These are phyloP conservation scores for Aspergillus steynii DNA, from an alignment of 495 filamentous ascomycete genomes.

Conservation along the genomic window DNA sequence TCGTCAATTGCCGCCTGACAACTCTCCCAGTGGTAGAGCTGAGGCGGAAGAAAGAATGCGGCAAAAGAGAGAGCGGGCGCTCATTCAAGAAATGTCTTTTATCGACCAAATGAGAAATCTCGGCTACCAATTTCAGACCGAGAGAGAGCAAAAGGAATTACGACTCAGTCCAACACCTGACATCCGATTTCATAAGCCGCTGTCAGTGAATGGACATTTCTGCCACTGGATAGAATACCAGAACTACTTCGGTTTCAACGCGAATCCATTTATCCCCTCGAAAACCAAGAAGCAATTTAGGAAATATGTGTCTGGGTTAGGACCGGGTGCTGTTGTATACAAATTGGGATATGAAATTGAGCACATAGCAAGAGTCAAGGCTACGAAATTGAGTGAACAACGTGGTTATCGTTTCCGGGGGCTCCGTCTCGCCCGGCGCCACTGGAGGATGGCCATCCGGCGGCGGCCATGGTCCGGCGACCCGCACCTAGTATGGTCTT, in stretches of 20 bases:
- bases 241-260: neutral
- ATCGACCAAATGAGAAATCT: neutral
- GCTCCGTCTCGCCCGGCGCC: too few species aligned
- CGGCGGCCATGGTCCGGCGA: too few species aligned
- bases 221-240: constrained; percentile 3
- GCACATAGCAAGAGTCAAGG: neutral
- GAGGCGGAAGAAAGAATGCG: neutral
- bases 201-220: neutral
- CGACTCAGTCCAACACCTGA: neutral
- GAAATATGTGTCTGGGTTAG: neutral
- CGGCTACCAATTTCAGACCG: neutral
- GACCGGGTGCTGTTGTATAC: neutral
- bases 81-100: neutral
- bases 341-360: neutral
- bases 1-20: neutral
- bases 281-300: neutral
- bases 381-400: too few species aligned
- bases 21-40: neutral
- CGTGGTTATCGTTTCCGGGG: too few species aligned
- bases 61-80: neutral
- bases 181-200: neutral
- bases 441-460: too few species aligned
- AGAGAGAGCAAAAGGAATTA: neutral
- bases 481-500: too few species aligned
- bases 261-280: neutral